phyloP scores from a whole-genome alignment of 192 early-diverging fungal genomes.

The Podila epigama region DNA sequence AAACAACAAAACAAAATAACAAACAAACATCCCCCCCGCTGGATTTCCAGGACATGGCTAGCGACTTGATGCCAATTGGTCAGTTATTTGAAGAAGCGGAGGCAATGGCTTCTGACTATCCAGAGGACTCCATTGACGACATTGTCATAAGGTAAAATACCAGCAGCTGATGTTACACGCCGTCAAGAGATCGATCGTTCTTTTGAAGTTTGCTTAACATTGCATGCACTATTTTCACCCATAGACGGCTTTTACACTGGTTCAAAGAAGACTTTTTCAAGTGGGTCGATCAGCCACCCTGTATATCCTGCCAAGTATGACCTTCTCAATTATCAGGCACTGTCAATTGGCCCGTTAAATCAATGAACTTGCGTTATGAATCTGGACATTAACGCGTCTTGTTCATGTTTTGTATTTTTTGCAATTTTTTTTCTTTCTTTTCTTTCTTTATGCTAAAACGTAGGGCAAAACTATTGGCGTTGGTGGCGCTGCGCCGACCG shows the following conservation, averaged over 20 bases:
- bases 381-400: no score
- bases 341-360: no score
- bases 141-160: conserved; percentile 26
- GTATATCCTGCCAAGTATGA: conserved; percentile 49
- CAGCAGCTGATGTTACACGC: background rate
- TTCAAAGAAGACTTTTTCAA: conserved; percentile 62
- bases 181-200: no score
- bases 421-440: background rate
- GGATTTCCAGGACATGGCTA: conserved; percentile 42
- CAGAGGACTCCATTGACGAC: conserved; percentile 33
- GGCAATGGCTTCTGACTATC: conserved; percentile 27
- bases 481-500: conserved; percentile 21
- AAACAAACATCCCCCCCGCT: background rate
- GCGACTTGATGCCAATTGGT: conserved; percentile 52
- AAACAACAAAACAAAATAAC: background rate
- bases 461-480: conserved; percentile 27
- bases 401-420: no score
- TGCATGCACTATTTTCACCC: no score
- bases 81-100: conserved; percentile 53
- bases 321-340: background rate
- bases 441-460: background rate
- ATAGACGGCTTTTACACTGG: conserved; percentile 55
- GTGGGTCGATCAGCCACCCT: conserved; percentile 58
- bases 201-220: no score
- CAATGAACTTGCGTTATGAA: no score